Percentiles rank a stretch among this genome's conserved stretches.
Conservation (phyloP, 768 basidiomycete genomes). For the Leccinellum luteum region DNA sequence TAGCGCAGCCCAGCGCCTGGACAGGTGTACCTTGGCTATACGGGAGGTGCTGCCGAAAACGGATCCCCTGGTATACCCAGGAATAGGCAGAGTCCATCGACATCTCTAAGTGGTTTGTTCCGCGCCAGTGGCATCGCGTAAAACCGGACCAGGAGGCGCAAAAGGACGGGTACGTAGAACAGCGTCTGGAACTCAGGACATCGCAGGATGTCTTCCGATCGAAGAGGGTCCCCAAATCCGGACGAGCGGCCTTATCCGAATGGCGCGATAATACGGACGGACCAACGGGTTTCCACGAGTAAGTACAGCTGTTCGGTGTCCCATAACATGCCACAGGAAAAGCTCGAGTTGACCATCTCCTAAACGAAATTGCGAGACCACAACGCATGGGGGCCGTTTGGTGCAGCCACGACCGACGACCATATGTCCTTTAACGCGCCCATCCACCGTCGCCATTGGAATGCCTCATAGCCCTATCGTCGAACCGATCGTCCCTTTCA, state of each 20-base stretch:
- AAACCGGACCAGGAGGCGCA: conserved; percentile 15
- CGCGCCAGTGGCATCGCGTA: conserved; percentile 4
- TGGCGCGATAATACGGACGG: conserved; percentile 32
- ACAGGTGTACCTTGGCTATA: conserved; percentile 17
- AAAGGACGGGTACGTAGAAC: conserved; percentile 5
- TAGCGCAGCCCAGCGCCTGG: neutral
- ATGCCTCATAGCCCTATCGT: conserved; percentile 71
- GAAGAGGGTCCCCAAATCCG: conserved; percentile 24
- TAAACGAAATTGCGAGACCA: conserved; percentile 47
- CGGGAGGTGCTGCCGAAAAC: neutral
- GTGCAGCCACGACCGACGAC: conserved; percentile 35
- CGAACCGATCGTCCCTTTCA: conserved; percentile 79
- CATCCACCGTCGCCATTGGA: conserved; percentile 77
- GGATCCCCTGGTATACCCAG: conserved; percentile 5
- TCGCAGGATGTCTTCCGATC: conserved; percentile 14
- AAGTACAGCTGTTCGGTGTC: conserved; percentile 38
- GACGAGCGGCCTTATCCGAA: conserved; percentile 31
- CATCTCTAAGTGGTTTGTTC: neutral
- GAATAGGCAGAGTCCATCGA: conserved; percentile 2
- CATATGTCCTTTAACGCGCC: conserved; percentile 59
- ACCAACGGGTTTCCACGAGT: conserved; percentile 36
- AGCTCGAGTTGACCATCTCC: conserved; percentile 44
- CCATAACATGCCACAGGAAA: conserved; percentile 39
- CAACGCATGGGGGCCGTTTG: conserved; percentile 30
- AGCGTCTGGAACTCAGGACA: conserved; percentile 20